phyloP scores from a whole-genome alignment of 768 basidiomycete genomes.

The Pulveroboletus sp. region DNA sequence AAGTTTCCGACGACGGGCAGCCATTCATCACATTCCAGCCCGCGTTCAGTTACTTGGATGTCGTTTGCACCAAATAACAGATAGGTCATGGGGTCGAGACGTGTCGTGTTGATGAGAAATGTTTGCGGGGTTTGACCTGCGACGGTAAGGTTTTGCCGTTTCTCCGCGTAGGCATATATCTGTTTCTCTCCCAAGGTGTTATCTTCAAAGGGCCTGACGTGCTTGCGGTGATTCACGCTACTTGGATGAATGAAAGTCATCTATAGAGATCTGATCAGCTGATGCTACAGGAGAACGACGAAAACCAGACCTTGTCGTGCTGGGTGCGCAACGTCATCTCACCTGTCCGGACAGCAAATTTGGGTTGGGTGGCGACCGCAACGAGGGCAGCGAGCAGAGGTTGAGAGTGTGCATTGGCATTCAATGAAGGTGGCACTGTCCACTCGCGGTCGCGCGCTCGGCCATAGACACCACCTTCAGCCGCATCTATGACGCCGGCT shows the following conservation, averaged over 20 bases:
- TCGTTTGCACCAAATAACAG: constrained; percentile 87
- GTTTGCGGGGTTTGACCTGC: constrained; percentile 50
- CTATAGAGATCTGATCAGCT: constrained; percentile 37
- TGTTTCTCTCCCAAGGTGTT: constrained; percentile 52
- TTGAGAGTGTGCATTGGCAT: constrained; percentile 65
- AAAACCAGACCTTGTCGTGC: constrained; percentile 68
- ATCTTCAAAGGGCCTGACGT: constrained; percentile 24
- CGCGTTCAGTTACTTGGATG: constrained; percentile 62
- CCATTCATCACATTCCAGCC: constrained; percentile 89
- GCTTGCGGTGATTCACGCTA: constrained; percentile 78
- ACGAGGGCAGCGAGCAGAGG: constrained; percentile 82
- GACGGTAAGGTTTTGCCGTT: constrained; percentile 67
- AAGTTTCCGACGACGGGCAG: constrained; percentile 74
- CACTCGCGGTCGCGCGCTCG: constrained; percentile 33
- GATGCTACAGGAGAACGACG: not conserved
- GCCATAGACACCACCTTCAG: constrained; percentile 54
- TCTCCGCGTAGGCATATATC: constrained; percentile 79
- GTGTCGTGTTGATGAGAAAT: constrained; percentile 75
- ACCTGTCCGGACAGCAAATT: constrained; percentile 77
- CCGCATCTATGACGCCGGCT: constrained; percentile 78
- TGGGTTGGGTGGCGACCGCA: constrained; percentile 82
- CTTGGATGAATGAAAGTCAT: constrained; percentile 75
- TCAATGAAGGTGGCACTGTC: constrained; percentile 61
- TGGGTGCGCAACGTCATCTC: constrained; percentile 68
- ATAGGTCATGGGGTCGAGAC: constrained; percentile 84